phyloP scores from a whole-genome alignment of 2,329 filamentous ascomycete genomes.

The Ascochyta viciae-villosae region DNA sequence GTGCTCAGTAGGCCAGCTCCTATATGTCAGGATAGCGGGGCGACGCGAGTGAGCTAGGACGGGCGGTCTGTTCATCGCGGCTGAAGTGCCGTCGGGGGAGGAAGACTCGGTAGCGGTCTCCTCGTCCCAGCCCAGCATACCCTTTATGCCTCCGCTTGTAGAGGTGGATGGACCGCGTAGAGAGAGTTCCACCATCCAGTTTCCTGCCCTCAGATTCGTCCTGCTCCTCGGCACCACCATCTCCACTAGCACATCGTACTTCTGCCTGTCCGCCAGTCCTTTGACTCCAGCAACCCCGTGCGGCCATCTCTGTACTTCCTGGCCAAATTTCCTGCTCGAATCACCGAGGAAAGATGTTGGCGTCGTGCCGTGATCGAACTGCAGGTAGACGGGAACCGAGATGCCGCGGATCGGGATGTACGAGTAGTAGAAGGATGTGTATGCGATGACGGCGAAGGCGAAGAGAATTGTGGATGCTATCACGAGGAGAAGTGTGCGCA shows the following conservation, averaged over 20 bases:
- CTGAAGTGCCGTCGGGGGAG: not conserved
- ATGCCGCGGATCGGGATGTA: constrained; percentile 73
- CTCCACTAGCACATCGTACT: constrained; percentile 82
- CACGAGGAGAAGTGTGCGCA: constrained; percentile 64
- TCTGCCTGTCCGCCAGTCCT: constrained; percentile 66
- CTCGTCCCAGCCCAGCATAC: constrained; percentile 40
- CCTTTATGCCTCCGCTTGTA: constrained; percentile 17
- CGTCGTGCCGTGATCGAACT: constrained; percentile 60
- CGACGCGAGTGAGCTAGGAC: constrained; percentile 65
- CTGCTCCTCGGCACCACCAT: constrained; percentile 81
- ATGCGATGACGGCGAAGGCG: constrained; percentile 65
- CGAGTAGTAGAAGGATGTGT: constrained; percentile 71
- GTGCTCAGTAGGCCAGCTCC: constrained; percentile 57
- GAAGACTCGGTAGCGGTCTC: constrained; percentile 25
- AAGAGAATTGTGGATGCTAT: constrained; percentile 63
- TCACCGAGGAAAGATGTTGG: constrained; percentile 11
- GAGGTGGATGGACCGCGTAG: constrained; percentile 58
- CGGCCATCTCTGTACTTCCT: constrained; percentile 46
- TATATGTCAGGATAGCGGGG: constrained; percentile 80
- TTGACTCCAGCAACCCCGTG: constrained; percentile 60
- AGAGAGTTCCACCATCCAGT: constrained; percentile 90
- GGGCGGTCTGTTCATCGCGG: constrained; percentile 23
- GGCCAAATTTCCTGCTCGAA: not conserved
- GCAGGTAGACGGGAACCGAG: constrained; percentile 67
- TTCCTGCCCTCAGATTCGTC: constrained; percentile 77